These are phyloP conservation scores for Coriolopsis trogii DNA, from an alignment of 1,284 basidiomycete genomes.

Conservation along the genomic window DNA sequence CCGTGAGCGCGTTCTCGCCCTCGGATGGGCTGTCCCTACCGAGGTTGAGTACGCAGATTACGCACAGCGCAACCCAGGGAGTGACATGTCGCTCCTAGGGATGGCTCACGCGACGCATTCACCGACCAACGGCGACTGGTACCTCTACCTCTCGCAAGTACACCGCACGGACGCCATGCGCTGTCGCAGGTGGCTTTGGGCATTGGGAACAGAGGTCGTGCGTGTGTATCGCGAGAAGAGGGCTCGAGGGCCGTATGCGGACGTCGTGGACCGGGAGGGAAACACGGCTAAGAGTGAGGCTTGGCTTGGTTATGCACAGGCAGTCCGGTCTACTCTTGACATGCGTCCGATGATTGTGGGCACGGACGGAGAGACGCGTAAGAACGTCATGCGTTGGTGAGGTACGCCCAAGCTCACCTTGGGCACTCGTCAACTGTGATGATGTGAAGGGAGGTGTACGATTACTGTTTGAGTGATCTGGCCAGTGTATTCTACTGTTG, in stretches of 20 bases:
- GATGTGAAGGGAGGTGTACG: too few relatives aligned
- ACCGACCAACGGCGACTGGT: slow-evolving; percentile 29
- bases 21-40: slow-evolving; percentile 31
- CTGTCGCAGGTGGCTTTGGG: slow-evolving; percentile 31
- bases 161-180: slow-evolving; percentile 32
- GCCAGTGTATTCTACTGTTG: too few relatives aligned
- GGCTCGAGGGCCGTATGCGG: slow-evolving; percentile 10
- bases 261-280: not conserved
- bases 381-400: not conserved
- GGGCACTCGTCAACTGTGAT: too few relatives aligned
- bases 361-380: not conserved
- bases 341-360: slow-evolving; percentile 1
- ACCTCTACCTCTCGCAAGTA: slow-evolving; percentile 30
- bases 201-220: slow-evolving; percentile 11
- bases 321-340: not conserved
- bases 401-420: too few relatives aligned
- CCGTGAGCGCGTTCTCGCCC: slow-evolving; percentile 26
- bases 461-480: too few relatives aligned
- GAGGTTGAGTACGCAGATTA: slow-evolving; percentile 17
- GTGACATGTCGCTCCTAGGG: slow-evolving; percentile 1
- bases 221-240: slow-evolving; percentile 9
- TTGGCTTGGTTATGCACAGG: not conserved
- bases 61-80: not conserved
- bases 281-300: not conserved
- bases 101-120: slow-evolving; percentile 25